These are phyloP conservation scores for Fusarium hainanense DNA, from an alignment of 2,329 filamentous ascomycete genomes.

Conservation along the genomic window DNA sequence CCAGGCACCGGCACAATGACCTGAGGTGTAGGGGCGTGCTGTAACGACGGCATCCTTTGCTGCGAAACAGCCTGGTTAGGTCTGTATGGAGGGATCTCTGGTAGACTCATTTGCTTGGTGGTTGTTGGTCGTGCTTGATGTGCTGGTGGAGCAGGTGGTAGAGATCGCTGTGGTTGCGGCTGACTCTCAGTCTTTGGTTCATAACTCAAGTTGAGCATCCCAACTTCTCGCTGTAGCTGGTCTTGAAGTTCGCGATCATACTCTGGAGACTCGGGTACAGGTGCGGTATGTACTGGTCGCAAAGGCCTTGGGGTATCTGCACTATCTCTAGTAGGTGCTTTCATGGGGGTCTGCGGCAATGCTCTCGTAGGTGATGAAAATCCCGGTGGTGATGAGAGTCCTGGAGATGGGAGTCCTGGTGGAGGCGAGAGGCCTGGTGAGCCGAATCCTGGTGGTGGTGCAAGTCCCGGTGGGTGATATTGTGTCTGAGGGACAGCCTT, in stretches of 20 bases:
- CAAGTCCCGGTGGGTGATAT: conserved; percentile 20
- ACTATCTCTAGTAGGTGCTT: conserved; percentile 46
- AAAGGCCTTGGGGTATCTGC: conserved; percentile 61
- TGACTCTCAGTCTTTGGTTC: conserved; percentile 28
- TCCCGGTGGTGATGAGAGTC: not conserved
- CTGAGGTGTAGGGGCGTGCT: conserved; percentile 45
- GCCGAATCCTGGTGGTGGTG: not conserved
- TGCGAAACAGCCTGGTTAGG: conserved; percentile 51
- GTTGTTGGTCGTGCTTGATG: conserved; percentile 52
- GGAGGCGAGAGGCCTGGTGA: not conserved
- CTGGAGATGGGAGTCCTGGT: not conserved
- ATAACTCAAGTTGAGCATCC: conserved; percentile 62
- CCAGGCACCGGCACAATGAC: conserved; percentile 29
- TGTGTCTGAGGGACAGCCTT: conserved; percentile 59
- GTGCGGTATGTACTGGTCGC: conserved; percentile 60
- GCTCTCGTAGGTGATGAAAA: conserved; percentile 66
- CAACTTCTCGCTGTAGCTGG: conserved; percentile 72
- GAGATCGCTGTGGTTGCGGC: conserved; percentile 26
- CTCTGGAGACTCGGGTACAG: conserved; percentile 64
- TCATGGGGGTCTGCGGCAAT: conserved; percentile 60
- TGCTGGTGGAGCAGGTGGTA: conserved; percentile 49
- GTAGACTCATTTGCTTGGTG: conserved; percentile 59
- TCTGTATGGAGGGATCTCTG: conserved; percentile 67
- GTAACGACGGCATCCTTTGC: conserved; percentile 45
- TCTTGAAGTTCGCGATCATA: conserved; percentile 71